Conservation (phyloP, 1,284 basidiomycete species). For the Laetiporus sulphureus region DNA sequence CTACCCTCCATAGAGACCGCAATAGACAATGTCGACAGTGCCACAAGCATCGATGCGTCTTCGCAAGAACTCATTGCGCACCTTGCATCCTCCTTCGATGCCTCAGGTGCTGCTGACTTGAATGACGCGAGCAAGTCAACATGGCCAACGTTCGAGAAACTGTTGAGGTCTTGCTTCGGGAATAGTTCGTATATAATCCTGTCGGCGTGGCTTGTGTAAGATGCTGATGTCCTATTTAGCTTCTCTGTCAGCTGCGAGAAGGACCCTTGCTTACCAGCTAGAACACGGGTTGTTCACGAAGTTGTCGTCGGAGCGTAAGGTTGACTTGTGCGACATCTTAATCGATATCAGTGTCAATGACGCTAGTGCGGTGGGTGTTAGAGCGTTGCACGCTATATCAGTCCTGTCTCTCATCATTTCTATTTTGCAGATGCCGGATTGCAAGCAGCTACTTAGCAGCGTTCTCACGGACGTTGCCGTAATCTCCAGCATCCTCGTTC, state of each 20-base stretch:
- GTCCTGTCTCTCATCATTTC: not conserved
- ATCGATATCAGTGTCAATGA: constrained; percentile 42
- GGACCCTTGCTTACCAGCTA: constrained; percentile 22
- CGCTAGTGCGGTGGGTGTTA: constrained; percentile 38
- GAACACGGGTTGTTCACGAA: constrained; percentile 45
- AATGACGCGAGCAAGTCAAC: constrained; percentile 36
- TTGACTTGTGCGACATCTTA: constrained; percentile 48
- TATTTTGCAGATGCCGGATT: constrained; percentile 39
- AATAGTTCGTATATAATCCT: constrained; percentile 28
- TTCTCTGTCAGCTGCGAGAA: not conserved
- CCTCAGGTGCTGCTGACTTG: constrained; percentile 35
- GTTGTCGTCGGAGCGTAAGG: constrained; percentile 46
- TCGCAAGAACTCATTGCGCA: constrained; percentile 43
- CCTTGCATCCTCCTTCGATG: constrained; percentile 52
- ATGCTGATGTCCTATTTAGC: no score
- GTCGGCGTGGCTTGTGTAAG: not conserved
- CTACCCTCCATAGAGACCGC: constrained; percentile 57
- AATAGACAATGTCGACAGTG: constrained; percentile 28
- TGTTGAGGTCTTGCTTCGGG: constrained; percentile 39
- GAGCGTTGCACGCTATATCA: not conserved
- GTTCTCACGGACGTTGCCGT: constrained; percentile 45
- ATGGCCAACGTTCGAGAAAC: constrained; percentile 43
- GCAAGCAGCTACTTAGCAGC: constrained; percentile 43
- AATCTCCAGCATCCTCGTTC: constrained; percentile 53
- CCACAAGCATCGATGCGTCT: no score